phyloP scores from a whole-genome alignment of 768 basidiomycete species.

The Calocybe cyanea region DNA sequence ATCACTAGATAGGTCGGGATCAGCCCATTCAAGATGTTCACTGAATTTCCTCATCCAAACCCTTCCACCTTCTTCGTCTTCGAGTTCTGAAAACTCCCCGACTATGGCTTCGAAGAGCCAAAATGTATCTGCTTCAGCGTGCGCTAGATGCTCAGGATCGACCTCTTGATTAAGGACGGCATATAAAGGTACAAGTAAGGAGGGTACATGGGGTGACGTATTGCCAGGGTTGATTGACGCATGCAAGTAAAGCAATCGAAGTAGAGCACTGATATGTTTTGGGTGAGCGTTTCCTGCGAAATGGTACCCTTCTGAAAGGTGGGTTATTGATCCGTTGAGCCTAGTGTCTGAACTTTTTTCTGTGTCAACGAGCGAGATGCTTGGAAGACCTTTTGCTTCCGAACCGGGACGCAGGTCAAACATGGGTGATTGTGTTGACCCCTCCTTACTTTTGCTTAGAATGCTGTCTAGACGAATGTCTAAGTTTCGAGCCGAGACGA shows the following conservation, averaged over 20 bases:
- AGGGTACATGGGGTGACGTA: slow-evolving; percentile 63
- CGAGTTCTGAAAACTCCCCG: slow-evolving; percentile 70
- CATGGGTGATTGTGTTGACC: slow-evolving; percentile 31
- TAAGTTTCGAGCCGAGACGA: slow-evolving; percentile 47
- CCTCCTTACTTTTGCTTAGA: slow-evolving; percentile 26
- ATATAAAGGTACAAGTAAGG: slow-evolving; percentile 68
- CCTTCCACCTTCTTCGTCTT: slow-evolving; percentile 59
- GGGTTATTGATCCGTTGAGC: slow-evolving; percentile 33
- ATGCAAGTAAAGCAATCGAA: slow-evolving; percentile 72
- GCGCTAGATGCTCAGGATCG: slow-evolving; percentile 54
- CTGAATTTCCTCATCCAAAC: slow-evolving; percentile 63
- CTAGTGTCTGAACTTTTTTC: slow-evolving; percentile 22
- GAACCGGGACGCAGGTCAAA: slow-evolving; percentile 35
- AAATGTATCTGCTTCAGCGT: slow-evolving; percentile 78
- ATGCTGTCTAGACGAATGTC: slow-evolving; percentile 51
- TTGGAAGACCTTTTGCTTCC: slow-evolving; percentile 24
- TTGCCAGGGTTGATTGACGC: slow-evolving; percentile 68
- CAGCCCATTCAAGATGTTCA: slow-evolving; percentile 57
- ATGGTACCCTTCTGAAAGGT: slow-evolving; percentile 44
- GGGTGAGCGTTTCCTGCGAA: slow-evolving; percentile 48
- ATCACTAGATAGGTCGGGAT: slow-evolving; percentile 54
- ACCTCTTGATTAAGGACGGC: slow-evolving; percentile 58
- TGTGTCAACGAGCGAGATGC: slow-evolving; percentile 35
- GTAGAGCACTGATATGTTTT: slow-evolving; percentile 57
- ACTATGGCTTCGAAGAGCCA: slow-evolving; percentile 78